Percentiles rank a stretch among this genome's conserved stretches.
Evolutionary conservation across 73 alveolate species (phyloP).

Genomic region (Tetrahymena borealis): DNA sequence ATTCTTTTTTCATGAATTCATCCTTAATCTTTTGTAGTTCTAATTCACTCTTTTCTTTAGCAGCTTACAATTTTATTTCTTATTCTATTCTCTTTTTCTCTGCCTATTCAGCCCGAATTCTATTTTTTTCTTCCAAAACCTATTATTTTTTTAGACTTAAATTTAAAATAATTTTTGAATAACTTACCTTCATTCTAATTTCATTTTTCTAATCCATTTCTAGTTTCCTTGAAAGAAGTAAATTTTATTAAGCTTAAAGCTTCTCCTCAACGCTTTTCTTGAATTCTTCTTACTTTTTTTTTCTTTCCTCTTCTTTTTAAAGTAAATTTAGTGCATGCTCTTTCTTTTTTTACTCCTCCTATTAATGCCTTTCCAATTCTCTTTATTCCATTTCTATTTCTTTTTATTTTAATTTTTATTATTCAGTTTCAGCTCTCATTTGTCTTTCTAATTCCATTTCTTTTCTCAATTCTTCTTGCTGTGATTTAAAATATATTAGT

Average conservation of each 20-base stretch:
- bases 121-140: not conserved
- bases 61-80: not conserved
- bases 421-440: not conserved
- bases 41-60: not conserved
- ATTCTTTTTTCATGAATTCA: not conserved
- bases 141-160: not conserved
- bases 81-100: not conserved
- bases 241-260: not conserved
- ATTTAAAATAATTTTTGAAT: not conserved
- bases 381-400: not conserved
- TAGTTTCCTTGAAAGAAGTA: not conserved
- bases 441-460: not conserved
- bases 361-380: not conserved
- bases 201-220: not conserved
- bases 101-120: not conserved
- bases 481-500: not conserved
- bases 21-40: not conserved
- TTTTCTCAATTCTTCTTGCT: not conserved
- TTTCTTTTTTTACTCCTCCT: not conserved
- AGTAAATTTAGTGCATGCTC: not conserved
- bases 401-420: not conserved
- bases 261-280: not conserved
- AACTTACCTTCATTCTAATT: not conserved
- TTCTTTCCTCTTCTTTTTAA: not conserved
- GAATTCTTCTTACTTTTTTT: not conserved